phyloP scores from a whole-genome alignment of 768 basidiomycete genomes.

The Lactarius deliciosus region DNA sequence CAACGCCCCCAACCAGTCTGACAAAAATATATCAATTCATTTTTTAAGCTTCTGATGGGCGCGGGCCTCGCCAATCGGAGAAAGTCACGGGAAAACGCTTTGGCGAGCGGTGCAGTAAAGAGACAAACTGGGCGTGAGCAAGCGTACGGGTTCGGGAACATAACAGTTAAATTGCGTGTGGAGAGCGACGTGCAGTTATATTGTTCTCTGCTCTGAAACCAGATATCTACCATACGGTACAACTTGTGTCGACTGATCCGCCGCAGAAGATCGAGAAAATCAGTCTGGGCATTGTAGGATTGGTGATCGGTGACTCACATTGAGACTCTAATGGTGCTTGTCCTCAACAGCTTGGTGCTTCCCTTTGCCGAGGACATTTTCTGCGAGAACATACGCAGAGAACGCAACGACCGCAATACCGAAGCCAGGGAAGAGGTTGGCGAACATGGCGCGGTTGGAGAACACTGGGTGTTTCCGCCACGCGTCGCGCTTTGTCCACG shows the following conservation, averaged over 20 bases:
- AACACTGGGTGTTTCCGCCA: constrained; percentile 93
- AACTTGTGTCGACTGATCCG: neutral
- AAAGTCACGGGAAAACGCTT: neutral
- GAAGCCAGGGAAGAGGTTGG: constrained; percentile 91
- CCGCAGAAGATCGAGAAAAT: neutral
- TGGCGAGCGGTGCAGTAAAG: neutral
- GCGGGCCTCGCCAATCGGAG: neutral
- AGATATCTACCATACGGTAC: neutral
- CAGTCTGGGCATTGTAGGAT: neutral
- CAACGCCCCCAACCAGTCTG: neutral
- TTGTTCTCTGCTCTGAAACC: neutral
- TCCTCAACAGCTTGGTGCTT: constrained; percentile 21
- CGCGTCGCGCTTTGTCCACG: constrained; percentile 91
- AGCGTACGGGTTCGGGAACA: neutral
- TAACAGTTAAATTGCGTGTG: neutral
- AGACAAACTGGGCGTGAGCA: neutral
- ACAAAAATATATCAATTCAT: neutral
- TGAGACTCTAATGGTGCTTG: constrained; percentile 22
- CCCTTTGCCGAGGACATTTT: constrained; percentile 52
- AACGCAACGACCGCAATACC: constrained; percentile 92
- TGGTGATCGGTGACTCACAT: neutral
- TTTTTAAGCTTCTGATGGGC: neutral
- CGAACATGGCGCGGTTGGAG: constrained; percentile 81
- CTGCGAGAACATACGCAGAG: constrained; percentile 83
- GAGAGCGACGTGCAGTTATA: neutral